phyloP scores from a whole-genome alignment of 2,329 filamentous ascomycete genomes.

The Alternaria sp. region DNA sequence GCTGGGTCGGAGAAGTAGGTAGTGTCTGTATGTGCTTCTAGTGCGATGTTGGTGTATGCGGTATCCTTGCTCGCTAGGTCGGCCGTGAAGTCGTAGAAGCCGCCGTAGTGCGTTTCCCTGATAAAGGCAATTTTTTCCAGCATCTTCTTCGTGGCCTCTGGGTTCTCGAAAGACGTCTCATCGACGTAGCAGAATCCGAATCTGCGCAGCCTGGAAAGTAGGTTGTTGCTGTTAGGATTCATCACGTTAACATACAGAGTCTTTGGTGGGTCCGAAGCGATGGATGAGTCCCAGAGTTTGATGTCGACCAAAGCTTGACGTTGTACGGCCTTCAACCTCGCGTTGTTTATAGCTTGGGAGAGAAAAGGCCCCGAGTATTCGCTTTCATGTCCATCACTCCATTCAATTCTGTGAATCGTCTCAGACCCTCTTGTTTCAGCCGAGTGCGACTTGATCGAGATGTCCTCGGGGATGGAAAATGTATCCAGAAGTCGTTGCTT shows the following conservation, averaged over 20 bases:
- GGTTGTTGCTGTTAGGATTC: constrained; percentile 51
- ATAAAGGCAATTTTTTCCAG: constrained; percentile 86
- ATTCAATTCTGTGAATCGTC: constrained; percentile 30
- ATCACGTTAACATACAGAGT: constrained; percentile 23
- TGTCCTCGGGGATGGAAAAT: constrained; percentile 56
- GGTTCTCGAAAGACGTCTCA: constrained; percentile 60
- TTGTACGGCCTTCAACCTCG: constrained; percentile 41
- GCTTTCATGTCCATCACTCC: constrained; percentile 70
- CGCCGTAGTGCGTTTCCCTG: constrained; percentile 86
- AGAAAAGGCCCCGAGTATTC: constrained; percentile 71
- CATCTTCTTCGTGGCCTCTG: constrained; percentile 71
- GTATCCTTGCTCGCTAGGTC: constrained; percentile 88
- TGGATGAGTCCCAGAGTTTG: constrained; percentile 47
- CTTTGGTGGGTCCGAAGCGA: constrained; percentile 57
- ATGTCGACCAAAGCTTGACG: constrained; percentile 41
- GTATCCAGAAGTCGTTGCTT: constrained; percentile 73
- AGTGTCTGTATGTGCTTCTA: constrained; percentile 89
- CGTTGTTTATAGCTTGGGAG: constrained; percentile 46
- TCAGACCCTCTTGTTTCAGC: not conserved
- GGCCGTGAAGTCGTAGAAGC: constrained; percentile 86
- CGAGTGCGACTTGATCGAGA: constrained; percentile 29
- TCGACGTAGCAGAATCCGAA: constrained; percentile 82
- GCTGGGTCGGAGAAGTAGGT: constrained; percentile 95
- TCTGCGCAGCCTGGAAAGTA: constrained; percentile 67
- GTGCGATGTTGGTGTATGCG: constrained; percentile 84